Evolutionary conservation across 2,329 filamentous ascomycete species (phyloP).

Genomic region (Neonectria faginata): DNA sequence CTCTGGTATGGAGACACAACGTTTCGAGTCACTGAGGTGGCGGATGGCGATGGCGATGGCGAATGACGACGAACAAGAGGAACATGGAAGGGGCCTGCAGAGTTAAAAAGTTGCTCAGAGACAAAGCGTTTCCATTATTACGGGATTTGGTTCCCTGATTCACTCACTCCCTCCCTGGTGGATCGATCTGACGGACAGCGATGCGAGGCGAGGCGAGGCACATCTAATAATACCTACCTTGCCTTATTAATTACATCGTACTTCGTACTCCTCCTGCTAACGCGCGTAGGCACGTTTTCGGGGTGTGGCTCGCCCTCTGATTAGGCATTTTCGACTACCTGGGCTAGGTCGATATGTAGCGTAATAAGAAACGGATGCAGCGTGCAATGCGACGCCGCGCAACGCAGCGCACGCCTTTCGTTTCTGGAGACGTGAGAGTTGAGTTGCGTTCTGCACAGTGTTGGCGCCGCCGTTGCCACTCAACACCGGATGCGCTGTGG

Average conservation of each 20-base stretch:
- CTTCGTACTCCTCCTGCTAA: not conserved
- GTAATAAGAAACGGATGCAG: not conserved
- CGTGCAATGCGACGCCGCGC: not conserved
- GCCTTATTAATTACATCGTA: not conserved
- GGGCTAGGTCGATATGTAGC: not conserved
- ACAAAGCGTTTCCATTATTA: not conserved
- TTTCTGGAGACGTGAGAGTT: constrained; percentile 2
- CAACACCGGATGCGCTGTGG: constrained; percentile 9
- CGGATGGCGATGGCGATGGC: constrained; percentile 15
- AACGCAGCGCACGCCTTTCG: constrained; percentile 2
- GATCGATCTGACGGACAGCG: constrained; percentile 1
- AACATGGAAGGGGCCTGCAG: constrained; percentile 1
- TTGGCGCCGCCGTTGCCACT: constrained; percentile 27
- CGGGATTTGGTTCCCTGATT: not conserved
- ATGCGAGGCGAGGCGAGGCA: not conserved
- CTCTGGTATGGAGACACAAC: constrained; percentile 8
- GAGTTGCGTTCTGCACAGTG: constrained; percentile 6
- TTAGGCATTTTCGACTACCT: not conserved
- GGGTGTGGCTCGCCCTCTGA: constrained; percentile 4
- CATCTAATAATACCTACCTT: constrained; percentile 7
- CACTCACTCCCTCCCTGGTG: constrained; percentile 2
- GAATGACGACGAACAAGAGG: not conserved
- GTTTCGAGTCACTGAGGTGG: not conserved
- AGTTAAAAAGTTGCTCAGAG: not conserved
- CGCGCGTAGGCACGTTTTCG: not conserved